Conservation (phyloP, 2,329 filamentous ascomycete genomes). For the Beauveria medogensis region DNA sequence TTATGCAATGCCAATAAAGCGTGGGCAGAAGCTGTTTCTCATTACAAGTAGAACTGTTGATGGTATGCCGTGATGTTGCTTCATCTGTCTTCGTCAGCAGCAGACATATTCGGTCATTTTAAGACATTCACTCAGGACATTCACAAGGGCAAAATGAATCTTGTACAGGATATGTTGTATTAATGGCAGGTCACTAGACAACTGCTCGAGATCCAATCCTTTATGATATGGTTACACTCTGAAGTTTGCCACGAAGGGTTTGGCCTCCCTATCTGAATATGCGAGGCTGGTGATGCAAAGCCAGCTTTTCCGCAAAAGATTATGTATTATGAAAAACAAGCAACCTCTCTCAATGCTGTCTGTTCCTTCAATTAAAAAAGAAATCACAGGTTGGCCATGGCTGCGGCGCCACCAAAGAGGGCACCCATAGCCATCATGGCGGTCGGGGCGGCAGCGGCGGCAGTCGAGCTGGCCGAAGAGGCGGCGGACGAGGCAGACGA, state of each 20-base stretch:
- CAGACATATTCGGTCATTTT: no score
- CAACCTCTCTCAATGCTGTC: background rate
- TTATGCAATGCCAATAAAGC: no score
- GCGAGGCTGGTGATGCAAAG: background rate
- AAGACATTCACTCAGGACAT: no score
- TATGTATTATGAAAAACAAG: conserved; percentile 3
- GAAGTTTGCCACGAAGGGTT: background rate
- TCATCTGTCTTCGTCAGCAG: no score
- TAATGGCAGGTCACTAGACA: background rate
- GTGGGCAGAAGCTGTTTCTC: no score
- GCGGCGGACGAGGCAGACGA: conserved; percentile 15
- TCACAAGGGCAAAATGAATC: no score
- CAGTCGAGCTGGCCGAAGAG: background rate
- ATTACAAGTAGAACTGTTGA: no score
- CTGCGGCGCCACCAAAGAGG: conserved; percentile 38
- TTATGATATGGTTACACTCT: background rate
- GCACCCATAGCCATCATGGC: conserved; percentile 38
- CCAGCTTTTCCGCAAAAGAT: background rate
- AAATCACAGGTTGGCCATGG: conserved; percentile 36
- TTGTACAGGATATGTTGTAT: background rate
- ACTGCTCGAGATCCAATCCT: background rate
- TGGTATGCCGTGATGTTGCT: no score
- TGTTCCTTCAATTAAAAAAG: background rate
- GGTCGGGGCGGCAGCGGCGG: conserved; percentile 28
- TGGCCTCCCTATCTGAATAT: background rate